phyloP scores from a whole-genome alignment of 2,329 filamentous ascomycete genomes.

The Stagonosporopsis chrysanthemi region DNA sequence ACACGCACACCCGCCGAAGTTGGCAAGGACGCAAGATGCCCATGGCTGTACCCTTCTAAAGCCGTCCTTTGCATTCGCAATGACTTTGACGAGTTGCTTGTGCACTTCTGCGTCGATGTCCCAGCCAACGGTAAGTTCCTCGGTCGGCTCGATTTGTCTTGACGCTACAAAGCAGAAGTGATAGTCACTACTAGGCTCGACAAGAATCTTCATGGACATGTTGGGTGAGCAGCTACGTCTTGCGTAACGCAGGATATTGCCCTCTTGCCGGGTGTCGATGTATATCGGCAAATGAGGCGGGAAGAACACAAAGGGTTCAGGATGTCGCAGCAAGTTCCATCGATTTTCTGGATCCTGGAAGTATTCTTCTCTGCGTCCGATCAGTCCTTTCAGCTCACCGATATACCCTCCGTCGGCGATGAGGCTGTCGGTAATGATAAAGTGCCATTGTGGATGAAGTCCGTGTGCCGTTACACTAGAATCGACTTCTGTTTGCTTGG shows the following conservation, averaged over 20 bases:
- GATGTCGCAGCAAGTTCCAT: constrained; percentile 58
- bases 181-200: constrained; percentile 73
- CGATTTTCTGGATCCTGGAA: constrained; percentile 55
- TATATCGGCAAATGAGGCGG: constrained; percentile 88
- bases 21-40: constrained; percentile 74
- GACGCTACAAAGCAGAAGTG: constrained; percentile 94
- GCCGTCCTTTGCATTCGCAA: constrained; percentile 66
- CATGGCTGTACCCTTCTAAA: constrained; percentile 69
- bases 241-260: constrained; percentile 86
- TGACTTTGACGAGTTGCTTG: constrained; percentile 66
- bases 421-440: constrained; percentile 63
- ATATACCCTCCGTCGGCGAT: constrained; percentile 64
- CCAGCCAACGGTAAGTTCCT: constrained; percentile 74
- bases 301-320: constrained; percentile 66
- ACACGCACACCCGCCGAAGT: constrained; percentile 82
- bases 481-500: constrained; percentile 62
- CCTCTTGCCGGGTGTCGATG: constrained; percentile 89
- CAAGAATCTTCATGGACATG: constrained; percentile 83
- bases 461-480: constrained; percentile 59
- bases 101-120: constrained; percentile 58
- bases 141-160: constrained; percentile 72
- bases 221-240: constrained; percentile 92
- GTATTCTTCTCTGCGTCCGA: constrained; percentile 59
- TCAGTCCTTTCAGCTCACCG: constrained; percentile 72
- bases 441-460: constrained; percentile 73